phyloP scores from a whole-genome alignment of 768 basidiomycete genomes.

The Tulasnella sp. region DNA sequence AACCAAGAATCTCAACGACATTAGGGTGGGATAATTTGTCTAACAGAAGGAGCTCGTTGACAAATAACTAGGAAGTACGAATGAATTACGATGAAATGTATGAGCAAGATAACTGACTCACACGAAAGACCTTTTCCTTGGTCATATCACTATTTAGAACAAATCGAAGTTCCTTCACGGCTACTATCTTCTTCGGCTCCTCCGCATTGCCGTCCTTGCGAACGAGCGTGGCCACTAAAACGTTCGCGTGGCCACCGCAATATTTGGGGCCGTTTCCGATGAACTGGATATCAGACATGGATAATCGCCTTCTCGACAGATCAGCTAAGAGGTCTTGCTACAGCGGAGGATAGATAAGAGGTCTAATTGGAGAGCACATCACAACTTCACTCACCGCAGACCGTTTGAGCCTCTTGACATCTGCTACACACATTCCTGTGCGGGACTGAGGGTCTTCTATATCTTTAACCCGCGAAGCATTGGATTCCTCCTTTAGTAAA shows the following conservation, averaged over 20 bases:
- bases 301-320: background rate
- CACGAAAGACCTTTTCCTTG: background rate
- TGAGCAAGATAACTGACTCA: background rate
- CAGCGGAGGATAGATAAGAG: background rate
- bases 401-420: too few relatives aligned
- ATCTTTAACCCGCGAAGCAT: too few relatives aligned
- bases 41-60: background rate
- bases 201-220: background rate
- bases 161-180: background rate
- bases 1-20: background rate
- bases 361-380: too few relatives aligned
- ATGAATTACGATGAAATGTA: background rate
- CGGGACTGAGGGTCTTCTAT: too few relatives aligned
- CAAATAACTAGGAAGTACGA: background rate
- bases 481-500: too few relatives aligned
- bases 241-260: background rate
- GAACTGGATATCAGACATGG: background rate
- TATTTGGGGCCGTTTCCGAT: background rate
- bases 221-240: background rate
- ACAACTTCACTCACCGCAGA: too few relatives aligned
- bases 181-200: background rate
- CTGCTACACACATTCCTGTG: too few relatives aligned
- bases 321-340: background rate
- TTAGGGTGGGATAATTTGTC: background rate
- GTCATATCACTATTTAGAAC: background rate